Percentiles rank a stretch among this genome's conserved stretches.
These are phyloP conservation scores for Dioscorea zingiberensis DNA, from an alignment of 106 monocot species.

Conservation along the genomic window DNA sequence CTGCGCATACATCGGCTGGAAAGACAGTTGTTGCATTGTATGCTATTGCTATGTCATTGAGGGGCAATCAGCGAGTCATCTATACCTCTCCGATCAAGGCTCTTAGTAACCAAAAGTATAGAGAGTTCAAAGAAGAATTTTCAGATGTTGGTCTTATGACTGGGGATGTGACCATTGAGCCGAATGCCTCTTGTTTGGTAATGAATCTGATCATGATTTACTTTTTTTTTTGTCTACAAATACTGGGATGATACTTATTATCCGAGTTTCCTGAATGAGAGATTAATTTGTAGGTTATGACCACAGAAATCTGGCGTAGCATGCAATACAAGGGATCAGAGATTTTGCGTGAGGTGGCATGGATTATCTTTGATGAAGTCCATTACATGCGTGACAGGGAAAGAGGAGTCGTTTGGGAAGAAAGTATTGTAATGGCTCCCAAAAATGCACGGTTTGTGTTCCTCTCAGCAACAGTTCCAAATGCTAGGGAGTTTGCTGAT, in stretches of 20 bases:
- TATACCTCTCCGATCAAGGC: conserved; percentile 99
- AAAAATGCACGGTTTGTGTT: conserved; percentile 89
- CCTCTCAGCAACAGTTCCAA: conserved; percentile 96
- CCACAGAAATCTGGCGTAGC: conserved; percentile 98
- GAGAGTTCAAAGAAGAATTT: conserved; percentile 96
- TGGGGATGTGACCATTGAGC: conserved; percentile 94
- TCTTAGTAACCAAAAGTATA: conserved; percentile 94
- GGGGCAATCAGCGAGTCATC: conserved; percentile 80
- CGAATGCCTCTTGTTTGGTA: conserved; percentile 98
- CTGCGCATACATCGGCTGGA: conserved; percentile 96
- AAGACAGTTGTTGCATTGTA: conserved; percentile 94
- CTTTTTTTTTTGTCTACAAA: not conserved
- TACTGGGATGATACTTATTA: not conserved
- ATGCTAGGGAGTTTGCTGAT: conserved; percentile 97
- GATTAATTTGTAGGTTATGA: conserved; percentile 69
- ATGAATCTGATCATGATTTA: not conserved
- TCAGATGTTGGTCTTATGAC: conserved; percentile 98
- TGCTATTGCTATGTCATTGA: conserved; percentile 91
- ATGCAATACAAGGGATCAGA: conserved; percentile 99
- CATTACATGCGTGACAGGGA: conserved; percentile 98
- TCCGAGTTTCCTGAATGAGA: not conserved
- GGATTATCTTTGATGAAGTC: conserved; percentile 98
- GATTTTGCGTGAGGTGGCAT: conserved; percentile 86
- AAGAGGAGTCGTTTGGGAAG: conserved; percentile 98
- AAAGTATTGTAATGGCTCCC: conserved; percentile 98